Evolutionary conservation across 179 eudicot genomes (phyloP).

Genomic region (Drosera spatulata): DNA sequence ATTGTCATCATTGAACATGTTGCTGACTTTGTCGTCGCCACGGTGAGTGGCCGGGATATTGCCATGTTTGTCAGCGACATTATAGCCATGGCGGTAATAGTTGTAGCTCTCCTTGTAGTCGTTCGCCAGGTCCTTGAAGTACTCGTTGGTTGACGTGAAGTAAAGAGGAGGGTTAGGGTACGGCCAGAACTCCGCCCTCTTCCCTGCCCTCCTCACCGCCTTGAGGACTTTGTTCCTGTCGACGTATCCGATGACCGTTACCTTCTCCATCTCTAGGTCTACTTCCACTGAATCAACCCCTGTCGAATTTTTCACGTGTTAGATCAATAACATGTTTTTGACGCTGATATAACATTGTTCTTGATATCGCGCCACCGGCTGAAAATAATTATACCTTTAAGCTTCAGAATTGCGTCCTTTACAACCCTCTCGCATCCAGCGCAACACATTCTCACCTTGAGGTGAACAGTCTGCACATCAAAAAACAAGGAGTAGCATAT

Average conservation of each 20-base stretch:
- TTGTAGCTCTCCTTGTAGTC: slow-evolving; percentile 88
- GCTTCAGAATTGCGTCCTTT: slow-evolving; percentile 66
- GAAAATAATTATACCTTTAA: slow-evolving; percentile 41
- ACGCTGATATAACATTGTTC: too few species aligned
- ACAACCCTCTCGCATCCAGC: slow-evolving; percentile 89
- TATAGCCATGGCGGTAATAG: slow-evolving; percentile 90
- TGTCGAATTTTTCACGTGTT: slow-evolving; percentile 3
- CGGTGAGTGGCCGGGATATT: slow-evolving; percentile 51
- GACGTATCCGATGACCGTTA: slow-evolving; percentile 74
- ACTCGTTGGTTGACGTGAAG: slow-evolving; percentile 52
- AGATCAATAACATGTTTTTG: neutral
- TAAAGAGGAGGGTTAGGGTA: slow-evolving; percentile 73
- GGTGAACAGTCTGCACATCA: slow-evolving; percentile 62
- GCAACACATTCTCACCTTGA: slow-evolving; percentile 96
- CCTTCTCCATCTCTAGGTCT: slow-evolving; percentile 74
- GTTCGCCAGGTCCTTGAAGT: slow-evolving; percentile 60
- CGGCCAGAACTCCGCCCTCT: slow-evolving; percentile 96
- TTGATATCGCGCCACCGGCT: neutral
- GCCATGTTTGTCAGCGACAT: slow-evolving; percentile 67
- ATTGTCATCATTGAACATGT: slow-evolving; percentile 89
- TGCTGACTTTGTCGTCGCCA: slow-evolving; percentile 92
- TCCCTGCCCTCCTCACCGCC: slow-evolving; percentile 80
- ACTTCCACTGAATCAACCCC: slow-evolving; percentile 83
- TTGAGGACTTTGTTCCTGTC: slow-evolving; percentile 82
- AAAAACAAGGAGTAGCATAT: too few species aligned